Conservation (phyloP, 805 yeast genomes). For the Yueomyces sinensis region DNA sequence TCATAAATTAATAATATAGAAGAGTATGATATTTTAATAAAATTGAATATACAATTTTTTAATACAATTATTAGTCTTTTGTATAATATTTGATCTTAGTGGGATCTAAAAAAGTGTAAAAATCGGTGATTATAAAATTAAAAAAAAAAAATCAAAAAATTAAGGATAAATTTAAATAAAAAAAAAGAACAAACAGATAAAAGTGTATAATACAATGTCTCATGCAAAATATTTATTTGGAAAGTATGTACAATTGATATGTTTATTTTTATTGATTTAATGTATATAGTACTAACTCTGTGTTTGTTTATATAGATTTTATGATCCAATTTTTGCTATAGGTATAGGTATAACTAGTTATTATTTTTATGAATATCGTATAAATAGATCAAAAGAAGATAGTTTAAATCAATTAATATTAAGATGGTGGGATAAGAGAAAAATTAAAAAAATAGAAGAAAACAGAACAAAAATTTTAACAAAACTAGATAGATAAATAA, state of each 20-base stretch:
- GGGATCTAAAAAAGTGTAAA: neutral
- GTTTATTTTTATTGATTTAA: too few relatives aligned
- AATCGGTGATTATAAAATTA: too few relatives aligned
- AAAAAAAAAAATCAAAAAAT: too few relatives aligned
- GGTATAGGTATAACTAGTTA: constrained; percentile 51
- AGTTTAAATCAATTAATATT: too few relatives aligned
- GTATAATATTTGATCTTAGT: neutral
- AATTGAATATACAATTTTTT: neutral
- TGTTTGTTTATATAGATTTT: constrained; percentile 23
- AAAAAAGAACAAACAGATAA: constrained; percentile 23
- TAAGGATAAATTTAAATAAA: too few relatives aligned
- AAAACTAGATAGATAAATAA: too few relatives aligned
- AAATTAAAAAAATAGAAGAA: too few relatives aligned
- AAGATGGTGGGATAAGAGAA: neutral
- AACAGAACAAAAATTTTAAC: too few relatives aligned
- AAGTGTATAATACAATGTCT: neutral
- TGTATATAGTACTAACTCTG: constrained; percentile 7
- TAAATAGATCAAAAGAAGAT: neutral
- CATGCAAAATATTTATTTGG: constrained; percentile 28
- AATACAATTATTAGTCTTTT: too few relatives aligned
- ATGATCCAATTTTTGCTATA: constrained; percentile 56
- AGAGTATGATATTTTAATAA: too few relatives aligned
- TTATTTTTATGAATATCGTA: constrained; percentile 40
- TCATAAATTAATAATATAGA: too few relatives aligned
- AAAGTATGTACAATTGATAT: constrained; percentile 17